phyloP scores from a whole-genome alignment of 768 basidiomycete species.

The Amanita subjunquillea region DNA sequence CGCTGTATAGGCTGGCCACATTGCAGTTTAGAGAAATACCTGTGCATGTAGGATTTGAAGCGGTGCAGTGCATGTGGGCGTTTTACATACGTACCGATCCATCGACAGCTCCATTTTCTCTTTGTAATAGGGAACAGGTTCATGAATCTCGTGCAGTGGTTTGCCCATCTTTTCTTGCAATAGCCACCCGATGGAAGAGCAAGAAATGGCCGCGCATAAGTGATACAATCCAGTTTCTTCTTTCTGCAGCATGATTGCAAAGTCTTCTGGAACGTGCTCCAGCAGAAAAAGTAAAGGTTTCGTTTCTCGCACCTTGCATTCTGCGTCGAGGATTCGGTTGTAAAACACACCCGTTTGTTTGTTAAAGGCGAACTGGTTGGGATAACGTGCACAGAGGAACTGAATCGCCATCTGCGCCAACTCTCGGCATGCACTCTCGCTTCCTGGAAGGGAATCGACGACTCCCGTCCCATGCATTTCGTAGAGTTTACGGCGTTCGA shows the following conservation, averaged over 20 bases:
- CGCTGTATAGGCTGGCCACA: conserved; percentile 40
- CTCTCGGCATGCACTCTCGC: conserved; percentile 37
- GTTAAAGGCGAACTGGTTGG: conserved; percentile 36
- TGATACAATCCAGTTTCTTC: conserved; percentile 30
- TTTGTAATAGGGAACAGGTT: conserved; percentile 38
- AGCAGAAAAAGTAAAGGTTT: conserved; percentile 34
- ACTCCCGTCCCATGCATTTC: conserved; percentile 27
- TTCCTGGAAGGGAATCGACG: conserved; percentile 36
- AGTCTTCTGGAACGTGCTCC: conserved; percentile 45
- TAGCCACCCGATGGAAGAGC: conserved; percentile 42
- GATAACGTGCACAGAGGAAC: conserved; percentile 47
- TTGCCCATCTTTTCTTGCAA: conserved; percentile 36
- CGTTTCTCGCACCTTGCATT: conserved; percentile 15
- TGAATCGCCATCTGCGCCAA: conserved; percentile 47
- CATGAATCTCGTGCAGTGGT: conserved; percentile 34
- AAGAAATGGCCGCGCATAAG: conserved; percentile 33
- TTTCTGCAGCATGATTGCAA: conserved; percentile 32
- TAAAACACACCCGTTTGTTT: conserved; percentile 23
- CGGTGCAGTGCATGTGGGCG: background rate
- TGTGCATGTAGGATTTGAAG: conserved; percentile 10
- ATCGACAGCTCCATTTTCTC: conserved; percentile 38
- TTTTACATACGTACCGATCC: conserved; percentile 26
- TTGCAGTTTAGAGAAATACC: conserved; percentile 38
- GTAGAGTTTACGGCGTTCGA: conserved; percentile 30
- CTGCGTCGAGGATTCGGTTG: conserved; percentile 30